Evolutionary conservation across 225 moss, liverwort and hornwort species (phyloP).

Genomic region (Climacium dendroides): DNA sequence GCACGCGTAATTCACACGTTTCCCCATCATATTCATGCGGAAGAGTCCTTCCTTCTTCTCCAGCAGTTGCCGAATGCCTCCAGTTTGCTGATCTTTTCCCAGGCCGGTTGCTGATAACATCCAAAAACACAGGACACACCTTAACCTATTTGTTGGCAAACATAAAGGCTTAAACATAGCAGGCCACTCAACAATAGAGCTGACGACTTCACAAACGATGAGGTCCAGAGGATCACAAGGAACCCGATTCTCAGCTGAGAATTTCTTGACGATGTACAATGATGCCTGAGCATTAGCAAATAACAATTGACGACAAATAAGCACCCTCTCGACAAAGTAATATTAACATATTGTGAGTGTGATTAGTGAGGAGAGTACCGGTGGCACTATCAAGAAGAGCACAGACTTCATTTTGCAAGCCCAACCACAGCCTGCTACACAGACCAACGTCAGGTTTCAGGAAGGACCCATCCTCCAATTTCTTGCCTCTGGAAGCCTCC

Average conservation of each 20-base stretch:
- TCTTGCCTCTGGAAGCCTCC: conserved; percentile 66
- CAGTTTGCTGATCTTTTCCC: conserved; percentile 58
- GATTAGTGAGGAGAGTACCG: conserved; percentile 26
- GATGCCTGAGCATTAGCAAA: not conserved
- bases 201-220: not conserved
- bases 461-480: conserved; percentile 44
- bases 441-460: conserved; percentile 40
- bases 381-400: conserved; percentile 90
- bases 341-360: not conserved
- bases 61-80: conserved; percentile 81
- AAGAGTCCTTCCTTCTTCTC: conserved; percentile 97
- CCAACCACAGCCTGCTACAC: conserved; percentile 70
- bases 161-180: not conserved
- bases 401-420: conserved; percentile 84
- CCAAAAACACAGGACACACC: not conserved
- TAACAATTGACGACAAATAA: not conserved
- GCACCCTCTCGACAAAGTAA: not conserved
- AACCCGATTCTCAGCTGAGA: not conserved
- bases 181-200: not conserved
- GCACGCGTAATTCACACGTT: conserved; percentile 98
- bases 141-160: not conserved
- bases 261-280: not conserved
- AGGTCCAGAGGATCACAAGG: not conserved
- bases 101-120: conserved; percentile 35
- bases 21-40: conserved; percentile 99